These are phyloP conservation scores for Schizochytrium sp. DNA, from an alignment of 108 stramenopile genomes.

Conservation along the genomic window DNA sequence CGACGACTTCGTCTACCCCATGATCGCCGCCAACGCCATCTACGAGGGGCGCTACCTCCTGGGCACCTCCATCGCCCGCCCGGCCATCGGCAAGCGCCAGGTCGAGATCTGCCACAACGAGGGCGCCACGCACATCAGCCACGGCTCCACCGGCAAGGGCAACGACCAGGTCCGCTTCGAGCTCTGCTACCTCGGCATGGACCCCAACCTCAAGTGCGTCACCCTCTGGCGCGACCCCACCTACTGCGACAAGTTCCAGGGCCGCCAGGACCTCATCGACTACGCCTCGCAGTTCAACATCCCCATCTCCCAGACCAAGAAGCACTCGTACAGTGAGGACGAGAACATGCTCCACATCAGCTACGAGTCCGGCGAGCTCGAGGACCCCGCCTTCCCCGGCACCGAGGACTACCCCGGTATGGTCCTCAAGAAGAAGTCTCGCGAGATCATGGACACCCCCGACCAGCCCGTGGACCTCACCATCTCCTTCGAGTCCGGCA, in stretches of 20 bases:
- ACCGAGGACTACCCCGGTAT: constrained; percentile 16
- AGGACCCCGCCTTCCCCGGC: constrained; percentile 45
- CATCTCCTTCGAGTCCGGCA: constrained; percentile 80
- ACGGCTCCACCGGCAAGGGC: constrained; percentile 99
- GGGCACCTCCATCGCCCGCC: constrained; percentile 91
- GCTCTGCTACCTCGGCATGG: constrained; percentile 94
- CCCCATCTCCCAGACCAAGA: constrained; percentile 67
- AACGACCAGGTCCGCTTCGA: constrained; percentile 99
- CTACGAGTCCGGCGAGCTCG: constrained; percentile 88
- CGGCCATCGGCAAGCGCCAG: constrained; percentile 96
- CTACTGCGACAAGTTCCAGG: constrained; percentile 48
- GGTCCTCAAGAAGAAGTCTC: constrained; percentile 55
- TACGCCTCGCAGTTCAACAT: constrained; percentile 91
- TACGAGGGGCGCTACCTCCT: constrained; percentile 86
- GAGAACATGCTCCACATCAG: constrained; percentile 97
- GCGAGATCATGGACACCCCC: constrained; percentile 62
- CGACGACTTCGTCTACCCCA: constrained; percentile 83
- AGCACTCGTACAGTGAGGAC: constrained; percentile 92
- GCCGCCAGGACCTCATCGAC: constrained; percentile 79
- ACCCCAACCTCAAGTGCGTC: constrained; percentile 81
- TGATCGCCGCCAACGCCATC: constrained; percentile 84
- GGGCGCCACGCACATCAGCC: constrained; percentile 78
- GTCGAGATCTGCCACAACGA: constrained; percentile 71
- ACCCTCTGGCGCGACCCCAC: constrained; percentile 93
- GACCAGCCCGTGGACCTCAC: constrained; percentile 61